Evolutionary conservation across 2,329 filamentous ascomycete genomes (phyloP).

Genomic region (Aspergillus ochraceus): DNA sequence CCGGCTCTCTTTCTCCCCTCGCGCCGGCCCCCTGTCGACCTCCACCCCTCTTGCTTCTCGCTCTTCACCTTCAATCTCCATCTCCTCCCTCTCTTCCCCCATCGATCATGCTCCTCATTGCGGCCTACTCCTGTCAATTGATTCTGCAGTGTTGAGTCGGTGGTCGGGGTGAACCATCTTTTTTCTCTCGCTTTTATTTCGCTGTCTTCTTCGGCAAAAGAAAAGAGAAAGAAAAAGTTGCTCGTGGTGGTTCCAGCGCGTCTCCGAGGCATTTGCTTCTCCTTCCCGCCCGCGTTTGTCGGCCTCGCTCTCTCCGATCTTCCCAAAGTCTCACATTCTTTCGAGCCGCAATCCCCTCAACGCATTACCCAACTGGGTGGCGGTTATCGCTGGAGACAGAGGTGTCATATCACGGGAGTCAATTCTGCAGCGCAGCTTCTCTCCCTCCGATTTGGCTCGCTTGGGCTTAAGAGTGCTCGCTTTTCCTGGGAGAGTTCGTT

Average conservation of each 20-base stretch:
- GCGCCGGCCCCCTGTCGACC: conserved; percentile 25
- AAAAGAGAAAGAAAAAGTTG: conserved; percentile 4
- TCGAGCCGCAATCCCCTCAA: conserved; percentile 22
- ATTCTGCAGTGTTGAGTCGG: conserved; percentile 21
- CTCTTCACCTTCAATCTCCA: conserved; percentile 6
- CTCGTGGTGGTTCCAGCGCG: conserved; percentile 18
- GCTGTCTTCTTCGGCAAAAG: background rate
- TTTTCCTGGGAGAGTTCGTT: background rate
- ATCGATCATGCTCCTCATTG: conserved; percentile 26
- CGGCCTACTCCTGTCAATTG: conserved; percentile 22
- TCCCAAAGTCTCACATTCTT: conserved; percentile 22
- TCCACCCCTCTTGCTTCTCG: conserved; percentile 12
- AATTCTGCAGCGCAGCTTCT: conserved; percentile 34
- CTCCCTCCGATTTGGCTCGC: conserved; percentile 18
- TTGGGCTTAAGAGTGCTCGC: conserved; percentile 7
- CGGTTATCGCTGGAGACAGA: conserved; percentile 23
- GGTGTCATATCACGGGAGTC: conserved; percentile 16
- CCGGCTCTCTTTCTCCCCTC: conserved; percentile 20
- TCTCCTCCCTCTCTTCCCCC: conserved; percentile 10
- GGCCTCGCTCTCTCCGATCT: conserved; percentile 13
- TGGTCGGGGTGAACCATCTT: conserved; percentile 4
- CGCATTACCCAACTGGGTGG: conserved; percentile 24
- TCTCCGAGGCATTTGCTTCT: conserved; percentile 21
- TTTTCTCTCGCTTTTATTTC: background rate
- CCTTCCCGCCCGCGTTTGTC: conserved; percentile 26